phyloP scores from a whole-genome alignment of 2,329 filamentous ascomycete species.

The Pezizomycotina sp. region DNA sequence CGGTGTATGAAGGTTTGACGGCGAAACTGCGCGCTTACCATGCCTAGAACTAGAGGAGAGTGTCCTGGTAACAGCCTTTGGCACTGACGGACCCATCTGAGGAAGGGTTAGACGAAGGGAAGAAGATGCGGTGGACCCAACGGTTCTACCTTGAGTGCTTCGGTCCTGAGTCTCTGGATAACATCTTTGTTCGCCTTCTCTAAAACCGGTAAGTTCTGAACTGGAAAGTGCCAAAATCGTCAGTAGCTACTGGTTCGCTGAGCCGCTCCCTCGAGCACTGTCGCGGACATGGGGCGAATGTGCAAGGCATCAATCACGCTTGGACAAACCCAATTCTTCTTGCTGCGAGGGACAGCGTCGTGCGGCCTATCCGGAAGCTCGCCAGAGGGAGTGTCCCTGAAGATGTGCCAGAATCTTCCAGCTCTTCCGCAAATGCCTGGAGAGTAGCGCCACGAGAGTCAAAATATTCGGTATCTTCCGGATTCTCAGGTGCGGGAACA shows the following conservation, averaged over 20 bases:
- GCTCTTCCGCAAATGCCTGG: constrained; percentile 81
- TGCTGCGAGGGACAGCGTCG: constrained; percentile 78
- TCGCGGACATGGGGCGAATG: constrained; percentile 90
- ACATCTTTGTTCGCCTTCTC: constrained; percentile 99
- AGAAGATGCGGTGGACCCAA: constrained; percentile 34
- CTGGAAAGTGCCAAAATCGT: constrained; percentile 91
- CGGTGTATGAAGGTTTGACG: constrained; percentile 52
- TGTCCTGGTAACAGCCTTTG: constrained; percentile 42
- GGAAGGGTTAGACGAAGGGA: constrained; percentile 24
- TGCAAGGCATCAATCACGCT: constrained; percentile 86
- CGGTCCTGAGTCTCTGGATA: constrained; percentile 84
- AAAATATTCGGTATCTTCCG: constrained; percentile 96
- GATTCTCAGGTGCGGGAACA: constrained; percentile 78
- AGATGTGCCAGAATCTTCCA: constrained; percentile 62
- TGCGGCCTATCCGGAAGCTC: constrained; percentile 84
- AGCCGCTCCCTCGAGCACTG: constrained; percentile 52
- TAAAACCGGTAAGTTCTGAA: constrained; percentile 90
- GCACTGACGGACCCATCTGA: constrained; percentile 75
- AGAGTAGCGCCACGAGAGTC: constrained; percentile 80
- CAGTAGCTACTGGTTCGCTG: constrained; percentile 72
- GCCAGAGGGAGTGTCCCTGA: constrained; percentile 50
- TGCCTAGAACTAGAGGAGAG: constrained; percentile 68
- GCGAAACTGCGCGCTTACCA: constrained; percentile 64
- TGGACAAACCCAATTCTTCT: constrained; percentile 80
- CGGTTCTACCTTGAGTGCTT: constrained; percentile 62